Percentiles rank a stretch among this genome's conserved stretches.
These are phyloP conservation scores for Herpetospermum pedunculosum DNA, from an alignment of 306 rosid species.

Conservation along the genomic window DNA sequence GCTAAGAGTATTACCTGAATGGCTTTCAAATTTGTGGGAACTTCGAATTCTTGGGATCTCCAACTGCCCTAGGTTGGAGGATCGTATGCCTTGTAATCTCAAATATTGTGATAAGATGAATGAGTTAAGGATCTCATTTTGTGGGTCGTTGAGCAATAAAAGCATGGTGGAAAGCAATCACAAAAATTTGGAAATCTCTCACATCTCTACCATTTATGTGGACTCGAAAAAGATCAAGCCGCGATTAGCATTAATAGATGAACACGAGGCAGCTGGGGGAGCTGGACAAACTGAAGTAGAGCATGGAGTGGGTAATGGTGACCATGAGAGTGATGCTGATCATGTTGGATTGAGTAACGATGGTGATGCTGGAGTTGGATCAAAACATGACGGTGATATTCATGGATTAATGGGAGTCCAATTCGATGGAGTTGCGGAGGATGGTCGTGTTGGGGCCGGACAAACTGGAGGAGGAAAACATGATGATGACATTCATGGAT, in stretches of 20 bases:
- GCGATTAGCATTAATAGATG: background rate
- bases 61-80: background rate
- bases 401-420: background rate
- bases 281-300: too few species aligned
- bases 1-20: background rate
- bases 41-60: conserved; percentile 3
- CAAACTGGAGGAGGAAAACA: background rate
- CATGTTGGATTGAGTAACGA: background rate
- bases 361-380: background rate
- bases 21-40: background rate
- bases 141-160: background rate
- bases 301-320: background rate
- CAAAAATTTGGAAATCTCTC: background rate
- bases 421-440: too few species aligned
- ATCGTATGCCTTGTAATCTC: fast-evolving
- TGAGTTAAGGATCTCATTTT: conserved; percentile 5
- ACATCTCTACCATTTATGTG: background rate
- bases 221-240: background rate
- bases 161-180: background rate
- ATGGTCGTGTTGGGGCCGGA: too few species aligned
- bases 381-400: background rate
- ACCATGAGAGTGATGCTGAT: background rate
- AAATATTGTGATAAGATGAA: background rate
- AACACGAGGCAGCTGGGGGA: background rate
- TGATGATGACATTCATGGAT: background rate